These are phyloP conservation scores for Dittrichia graveolens DNA, from an alignment of 129 eudicot species.

Conservation along the genomic window DNA sequence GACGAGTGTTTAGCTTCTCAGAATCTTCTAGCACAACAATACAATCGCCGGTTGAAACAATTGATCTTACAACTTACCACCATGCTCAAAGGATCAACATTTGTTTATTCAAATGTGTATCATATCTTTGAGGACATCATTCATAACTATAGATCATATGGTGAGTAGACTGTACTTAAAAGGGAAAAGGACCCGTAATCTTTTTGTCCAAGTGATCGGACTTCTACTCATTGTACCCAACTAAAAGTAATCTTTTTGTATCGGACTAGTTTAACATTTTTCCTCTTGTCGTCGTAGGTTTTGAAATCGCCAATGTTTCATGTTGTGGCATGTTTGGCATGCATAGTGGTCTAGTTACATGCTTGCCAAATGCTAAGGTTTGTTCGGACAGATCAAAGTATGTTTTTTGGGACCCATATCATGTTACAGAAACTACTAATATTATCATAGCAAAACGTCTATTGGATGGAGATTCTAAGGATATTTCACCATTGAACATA, in stretches of 20 bases:
- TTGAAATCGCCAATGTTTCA: neutral
- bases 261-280: neutral
- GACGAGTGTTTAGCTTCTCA: slow-evolving; percentile 21
- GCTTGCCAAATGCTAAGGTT: slow-evolving; percentile 3
- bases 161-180: slow-evolving; percentile 11
- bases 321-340: slow-evolving; percentile 4
- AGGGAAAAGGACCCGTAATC: too few species aligned
- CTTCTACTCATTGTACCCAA: neutral
- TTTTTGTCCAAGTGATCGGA: neutral
- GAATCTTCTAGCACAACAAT: slow-evolving; percentile 18
- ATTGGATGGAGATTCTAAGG: slow-evolving; percentile 18
- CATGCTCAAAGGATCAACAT: slow-evolving; percentile 21
- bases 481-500: slow-evolving; percentile 19
- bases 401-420: slow-evolving; percentile 22
- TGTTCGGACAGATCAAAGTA: slow-evolving; percentile 24
- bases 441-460: slow-evolving; percentile 20
- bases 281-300: neutral
- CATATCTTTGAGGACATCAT: slow-evolving; percentile 20
- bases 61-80: slow-evolving; percentile 14
- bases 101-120: slow-evolving; percentile 24
- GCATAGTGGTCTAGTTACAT: slow-evolving; percentile 19
- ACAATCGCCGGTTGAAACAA: neutral
- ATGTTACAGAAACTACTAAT: slow-evolving; percentile 21
- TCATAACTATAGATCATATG: slow-evolving; percentile 24
- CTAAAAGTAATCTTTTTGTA: slow-evolving; percentile 8